Percentiles rank a stretch among this genome's conserved stretches.
Conservation (phyloP, 371 early-diverging fungal genomes). For the Homolaphlyctis polyrhiza region DNA sequence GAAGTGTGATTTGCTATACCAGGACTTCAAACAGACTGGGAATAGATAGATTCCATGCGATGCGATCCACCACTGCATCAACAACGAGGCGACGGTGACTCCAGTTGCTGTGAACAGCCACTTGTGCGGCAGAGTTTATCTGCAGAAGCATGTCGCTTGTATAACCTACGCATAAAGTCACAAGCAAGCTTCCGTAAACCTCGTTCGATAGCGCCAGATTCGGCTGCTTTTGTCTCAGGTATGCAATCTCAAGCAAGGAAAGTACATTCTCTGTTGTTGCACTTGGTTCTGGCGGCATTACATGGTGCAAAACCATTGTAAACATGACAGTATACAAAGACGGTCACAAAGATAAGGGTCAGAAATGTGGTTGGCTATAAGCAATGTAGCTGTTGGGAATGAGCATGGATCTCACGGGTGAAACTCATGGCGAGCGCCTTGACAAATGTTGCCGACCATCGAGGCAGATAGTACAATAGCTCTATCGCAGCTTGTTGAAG, state of each 20-base stretch:
- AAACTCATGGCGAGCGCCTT: neutral
- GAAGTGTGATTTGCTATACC: too few relatives aligned
- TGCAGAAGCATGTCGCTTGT: too few relatives aligned
- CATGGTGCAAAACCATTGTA: too few relatives aligned
- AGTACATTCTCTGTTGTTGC: neutral
- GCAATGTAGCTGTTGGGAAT: neutral
- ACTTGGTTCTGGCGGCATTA: neutral
- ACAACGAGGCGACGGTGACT: too few relatives aligned
- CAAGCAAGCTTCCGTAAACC: neutral
- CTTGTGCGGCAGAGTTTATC: too few relatives aligned
- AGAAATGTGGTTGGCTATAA: too few relatives aligned
- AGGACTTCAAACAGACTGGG: too few relatives aligned
- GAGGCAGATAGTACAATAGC: neutral
- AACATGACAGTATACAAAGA: too few relatives aligned
- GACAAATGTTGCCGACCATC: neutral
- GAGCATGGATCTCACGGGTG: neutral
- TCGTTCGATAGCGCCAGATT: neutral
- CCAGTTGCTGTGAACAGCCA: too few relatives aligned
- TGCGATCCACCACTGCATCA: too few relatives aligned
- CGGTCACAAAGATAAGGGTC: too few relatives aligned
- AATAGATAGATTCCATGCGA: too few relatives aligned
- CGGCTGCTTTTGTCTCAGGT: neutral
- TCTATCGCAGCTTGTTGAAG: neutral
- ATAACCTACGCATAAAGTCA: neutral
- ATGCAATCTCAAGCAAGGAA: neutral